Conservation (phyloP, 768 basidiomycete genomes). For the Lactarius pseudohatsudake region DNA sequence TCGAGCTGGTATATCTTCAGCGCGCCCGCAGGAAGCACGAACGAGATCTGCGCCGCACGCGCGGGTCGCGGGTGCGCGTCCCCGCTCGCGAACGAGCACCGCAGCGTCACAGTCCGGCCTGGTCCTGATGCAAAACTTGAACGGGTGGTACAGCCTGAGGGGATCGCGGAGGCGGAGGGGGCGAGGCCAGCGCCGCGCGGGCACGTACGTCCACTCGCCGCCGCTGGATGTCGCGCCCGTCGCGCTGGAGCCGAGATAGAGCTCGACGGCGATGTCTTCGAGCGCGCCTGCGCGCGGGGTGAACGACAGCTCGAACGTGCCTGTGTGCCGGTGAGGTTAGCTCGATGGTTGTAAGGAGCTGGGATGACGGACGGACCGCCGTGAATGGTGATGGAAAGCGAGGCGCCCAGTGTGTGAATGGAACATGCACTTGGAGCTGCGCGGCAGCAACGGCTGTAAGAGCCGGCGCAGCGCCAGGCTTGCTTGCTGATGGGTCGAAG, state of each 20-base stretch:
- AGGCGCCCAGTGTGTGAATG: no score
- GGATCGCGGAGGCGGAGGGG: conserved; percentile 39
- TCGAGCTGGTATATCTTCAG: conserved; percentile 86
- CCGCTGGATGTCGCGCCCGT: conserved; percentile 72
- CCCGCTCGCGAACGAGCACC: conserved; percentile 65
- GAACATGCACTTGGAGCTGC: no score
- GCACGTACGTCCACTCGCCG: conserved; percentile 82
- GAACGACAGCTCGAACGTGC: conserved; percentile 51
- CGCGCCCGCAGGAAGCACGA: conserved; percentile 61
- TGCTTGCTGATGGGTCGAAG: no score
- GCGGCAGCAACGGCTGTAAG: no score
- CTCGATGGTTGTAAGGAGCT: no score
- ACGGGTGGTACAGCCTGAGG: conserved; percentile 40
- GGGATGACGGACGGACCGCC: no score
- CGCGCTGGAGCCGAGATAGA: conserved; percentile 74
- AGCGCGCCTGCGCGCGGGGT: conserved; percentile 49
- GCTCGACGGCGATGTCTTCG: conserved; percentile 68
- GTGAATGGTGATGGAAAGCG: no score
- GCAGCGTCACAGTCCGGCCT: conserved; percentile 55
- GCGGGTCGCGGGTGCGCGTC: conserved; percentile 58
- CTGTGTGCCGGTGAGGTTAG: conserved; percentile 35
- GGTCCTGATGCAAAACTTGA: conserved; percentile 47
- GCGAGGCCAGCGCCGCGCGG: conserved; percentile 78
- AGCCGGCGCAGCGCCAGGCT: no score
- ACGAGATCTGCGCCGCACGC: conserved; percentile 72